Base-by-base conservation (phyloP, 345 rosid genomes). In the Kandelia obovata region DNA sequence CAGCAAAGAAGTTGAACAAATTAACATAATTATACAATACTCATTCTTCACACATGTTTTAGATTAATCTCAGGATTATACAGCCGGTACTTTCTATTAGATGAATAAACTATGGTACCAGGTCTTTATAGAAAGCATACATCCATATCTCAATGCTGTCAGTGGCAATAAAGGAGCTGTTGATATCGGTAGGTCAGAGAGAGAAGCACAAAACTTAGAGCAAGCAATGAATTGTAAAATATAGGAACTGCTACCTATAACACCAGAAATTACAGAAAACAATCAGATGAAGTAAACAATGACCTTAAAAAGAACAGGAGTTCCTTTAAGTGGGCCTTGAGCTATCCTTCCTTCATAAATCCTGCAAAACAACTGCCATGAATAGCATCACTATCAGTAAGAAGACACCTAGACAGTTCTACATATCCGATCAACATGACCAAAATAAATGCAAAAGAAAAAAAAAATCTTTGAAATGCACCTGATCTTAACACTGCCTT, bases 271-370 rank as follows among this genome's bases (percentile, higher is more conserved):
- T 16, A 35, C 20, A 10, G 59, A 61, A 27, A 70, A n/a, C 13
- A 23, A 61, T 37, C 21, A 62, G 35, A 53, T 35, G 56, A 39
- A 28, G 6, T 7, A 26, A 28, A 11, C 16, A 59, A 57, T 58
- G 67, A 92, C 98, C 97, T 91, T 94, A 72, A 94, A 85, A 53
- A 85, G 39, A 68, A 91, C 81, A 5, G 88, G 78, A 53, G 90
- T 82, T 61, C 96, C 96, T 76, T 80, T 81, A 59, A 80, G 84
- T 6, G 86, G 77, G 71, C 98, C 96, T 77, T 84, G 89, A 71
- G 88, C 83, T 77, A 93, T 81, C 79, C 94, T 85, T 72, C 98
- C 97, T 81, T 93, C 92, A 75, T 93, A 93, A 64, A 93, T 91
- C 87, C 96, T 93, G 93, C 83, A 86, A 77, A 72, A 79, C 70